Conservation (phyloP, 331 rosid genomes). For the Arachis monticola region DNA sequence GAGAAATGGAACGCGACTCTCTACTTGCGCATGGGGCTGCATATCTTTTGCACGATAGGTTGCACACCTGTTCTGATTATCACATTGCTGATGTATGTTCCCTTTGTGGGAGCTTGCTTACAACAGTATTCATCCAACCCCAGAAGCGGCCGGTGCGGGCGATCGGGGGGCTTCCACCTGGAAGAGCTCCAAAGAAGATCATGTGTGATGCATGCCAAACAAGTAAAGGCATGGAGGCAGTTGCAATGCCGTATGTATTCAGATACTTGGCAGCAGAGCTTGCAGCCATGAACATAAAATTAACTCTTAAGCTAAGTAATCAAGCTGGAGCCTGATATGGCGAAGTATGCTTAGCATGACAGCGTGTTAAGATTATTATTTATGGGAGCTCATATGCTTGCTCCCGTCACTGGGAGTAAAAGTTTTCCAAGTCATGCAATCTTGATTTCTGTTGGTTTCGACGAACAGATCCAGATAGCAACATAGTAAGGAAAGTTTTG, state of each 20-base stretch:
- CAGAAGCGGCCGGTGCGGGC: conserved; percentile 52
- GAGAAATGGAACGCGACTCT: conserved; percentile 99
- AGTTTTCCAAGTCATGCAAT: conserved; percentile 21
- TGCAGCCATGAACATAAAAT: conserved; percentile 91
- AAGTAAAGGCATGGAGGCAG: conserved; percentile 89
- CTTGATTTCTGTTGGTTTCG: not conserved
- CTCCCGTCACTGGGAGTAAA: not conserved
- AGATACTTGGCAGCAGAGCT: conserved; percentile 92
- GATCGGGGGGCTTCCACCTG: conserved; percentile 71
- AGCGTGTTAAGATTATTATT: conserved; percentile 10
- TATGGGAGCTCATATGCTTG: conserved; percentile 15
- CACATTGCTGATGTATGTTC: conserved; percentile 94
- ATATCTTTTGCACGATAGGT: conserved; percentile 85
- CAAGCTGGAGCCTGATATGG: conserved; percentile 45
- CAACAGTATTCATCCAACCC: conserved; percentile 60
- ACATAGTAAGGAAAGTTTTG: conserved; percentile 1
- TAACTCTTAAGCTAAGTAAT: conserved; percentile 71
- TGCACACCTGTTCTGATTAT: conserved; percentile 91
- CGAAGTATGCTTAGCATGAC: not conserved
- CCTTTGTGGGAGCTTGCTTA: conserved; percentile 81
- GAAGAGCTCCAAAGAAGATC: conserved; percentile 63
- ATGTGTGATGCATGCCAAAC: conserved; percentile 75
- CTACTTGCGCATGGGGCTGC: conserved; percentile 99
- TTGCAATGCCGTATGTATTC: conserved; percentile 93
- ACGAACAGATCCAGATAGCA: not conserved